phyloP scores from a whole-genome alignment of 179 eudicot genomes.

The Beta macrorhiza region DNA sequence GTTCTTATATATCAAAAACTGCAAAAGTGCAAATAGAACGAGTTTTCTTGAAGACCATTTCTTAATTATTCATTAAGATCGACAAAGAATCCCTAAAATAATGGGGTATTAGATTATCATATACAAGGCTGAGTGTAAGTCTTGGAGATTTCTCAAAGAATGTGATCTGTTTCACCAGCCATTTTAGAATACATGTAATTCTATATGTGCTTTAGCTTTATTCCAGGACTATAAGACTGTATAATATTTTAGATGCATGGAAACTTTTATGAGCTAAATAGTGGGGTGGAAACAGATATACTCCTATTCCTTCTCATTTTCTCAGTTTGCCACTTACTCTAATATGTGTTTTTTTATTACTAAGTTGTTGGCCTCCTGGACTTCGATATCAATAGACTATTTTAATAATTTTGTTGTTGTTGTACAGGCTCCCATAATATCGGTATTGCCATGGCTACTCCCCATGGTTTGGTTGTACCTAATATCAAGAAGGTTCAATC shows the following conservation, averaged over 20 bases:
- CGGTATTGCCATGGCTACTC: conserved; percentile 97
- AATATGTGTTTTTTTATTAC: not conserved
- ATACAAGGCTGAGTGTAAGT: no score
- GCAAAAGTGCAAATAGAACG: no score
- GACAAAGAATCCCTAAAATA: no score
- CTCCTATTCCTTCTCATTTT: not conserved
- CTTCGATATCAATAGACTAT: not conserved
- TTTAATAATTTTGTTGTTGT: conserved; percentile 3
- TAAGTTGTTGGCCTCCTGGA: not conserved
- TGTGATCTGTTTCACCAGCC: conserved; percentile 1
- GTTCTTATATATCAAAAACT: no score
- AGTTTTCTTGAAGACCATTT: no score
- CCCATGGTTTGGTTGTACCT: conserved; percentile 88
- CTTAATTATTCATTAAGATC: no score
- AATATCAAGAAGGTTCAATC: conserved; percentile 87
- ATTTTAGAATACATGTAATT: not conserved
- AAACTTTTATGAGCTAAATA: not conserved
- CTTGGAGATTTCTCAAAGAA: not conserved
- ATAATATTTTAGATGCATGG: not conserved
- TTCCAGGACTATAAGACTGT: not conserved
- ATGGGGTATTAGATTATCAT: no score
- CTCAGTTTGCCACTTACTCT: not conserved
- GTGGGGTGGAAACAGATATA: not conserved
- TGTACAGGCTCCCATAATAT: conserved; percentile 76
- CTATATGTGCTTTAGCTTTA: not conserved